These are phyloP conservation scores for Beverwykella pulmonaria DNA, from an alignment of 495 filamentous ascomycete genomes.

Conservation along the genomic window DNA sequence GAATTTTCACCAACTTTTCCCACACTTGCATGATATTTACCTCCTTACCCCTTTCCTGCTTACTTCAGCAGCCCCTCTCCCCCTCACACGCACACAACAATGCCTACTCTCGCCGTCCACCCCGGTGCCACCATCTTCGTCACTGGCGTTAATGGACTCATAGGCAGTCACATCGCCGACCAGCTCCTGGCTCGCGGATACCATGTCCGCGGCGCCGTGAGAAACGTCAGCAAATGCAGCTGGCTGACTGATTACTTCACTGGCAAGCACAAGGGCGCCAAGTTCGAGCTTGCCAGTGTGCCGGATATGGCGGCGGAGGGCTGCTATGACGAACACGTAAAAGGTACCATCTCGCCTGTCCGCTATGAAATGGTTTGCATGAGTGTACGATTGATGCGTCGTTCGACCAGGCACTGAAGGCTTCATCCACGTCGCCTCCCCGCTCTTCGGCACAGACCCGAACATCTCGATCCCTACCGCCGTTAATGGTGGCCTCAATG, in stretches of 20 bases:
- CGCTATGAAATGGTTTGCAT: neutral
- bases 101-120: conserved; percentile 26
- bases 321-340: conserved; percentile 30
- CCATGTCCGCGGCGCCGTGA: conserved; percentile 37
- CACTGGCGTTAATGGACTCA: conserved; percentile 48
- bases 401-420: conserved; percentile 10
- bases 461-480: conserved; percentile 17
- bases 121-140: conserved; percentile 38
- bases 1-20: conserved; percentile 7
- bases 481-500: conserved; percentile 23
- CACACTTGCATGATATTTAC: neutral
- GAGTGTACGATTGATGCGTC: neutral
- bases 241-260: conserved; percentile 33
- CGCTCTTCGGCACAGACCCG: conserved; percentile 13
- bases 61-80: conserved; percentile 23
- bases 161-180: conserved; percentile 46
- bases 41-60: conserved; percentile 23
- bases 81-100: neutral
- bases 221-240: conserved; percentile 36
- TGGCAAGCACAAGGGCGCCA: conserved; percentile 11
- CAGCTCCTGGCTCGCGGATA: conserved; percentile 42
- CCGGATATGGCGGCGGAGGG: conserved; percentile 29
- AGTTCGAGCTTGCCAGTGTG: conserved; percentile 27
- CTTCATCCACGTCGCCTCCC: conserved; percentile 34
- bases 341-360: conserved; percentile 9